These are phyloP conservation scores for Waitea zeae DNA, from an alignment of 1,284 basidiomycete genomes.

Conservation along the genomic window DNA sequence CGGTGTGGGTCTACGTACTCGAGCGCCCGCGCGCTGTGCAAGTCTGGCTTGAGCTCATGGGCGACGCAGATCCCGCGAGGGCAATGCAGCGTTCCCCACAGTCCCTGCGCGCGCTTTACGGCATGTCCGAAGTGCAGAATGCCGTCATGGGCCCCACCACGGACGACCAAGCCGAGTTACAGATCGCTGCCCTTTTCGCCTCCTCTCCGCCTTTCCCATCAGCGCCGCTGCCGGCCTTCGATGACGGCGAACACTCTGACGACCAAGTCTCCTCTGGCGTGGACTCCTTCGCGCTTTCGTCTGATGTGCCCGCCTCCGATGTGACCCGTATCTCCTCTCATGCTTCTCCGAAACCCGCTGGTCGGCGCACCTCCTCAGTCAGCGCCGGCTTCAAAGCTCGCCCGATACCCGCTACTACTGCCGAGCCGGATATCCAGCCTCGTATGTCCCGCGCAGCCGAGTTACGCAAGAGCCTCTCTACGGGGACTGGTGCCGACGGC, in stretches of 20 bases:
- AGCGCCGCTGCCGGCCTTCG: constrained; percentile 32
- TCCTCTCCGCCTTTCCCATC: constrained; percentile 63
- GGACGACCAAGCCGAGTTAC: constrained; percentile 45
- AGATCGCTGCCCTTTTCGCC: constrained; percentile 57
- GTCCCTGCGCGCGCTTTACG: constrained; percentile 53
- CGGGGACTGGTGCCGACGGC: constrained; percentile 14
- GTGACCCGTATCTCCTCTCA: constrained; percentile 8
- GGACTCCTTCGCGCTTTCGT: constrained; percentile 20
- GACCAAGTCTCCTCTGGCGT: constrained; percentile 19
- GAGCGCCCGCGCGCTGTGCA: constrained; percentile 62
- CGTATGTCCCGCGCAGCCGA: constrained; percentile 45
- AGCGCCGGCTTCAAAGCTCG: constrained; percentile 55
- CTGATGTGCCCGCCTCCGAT: constrained; percentile 23
- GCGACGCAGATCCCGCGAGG: constrained; percentile 35
- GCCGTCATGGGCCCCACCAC: constrained; percentile 55
- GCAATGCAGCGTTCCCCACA: constrained; percentile 37
- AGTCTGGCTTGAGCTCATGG: constrained; percentile 61
- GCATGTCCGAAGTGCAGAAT: constrained; percentile 33
- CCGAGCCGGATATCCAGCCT: constrained; percentile 52
- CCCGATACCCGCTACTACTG: constrained; percentile 41
- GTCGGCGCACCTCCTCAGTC: neutral
- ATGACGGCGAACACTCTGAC: constrained; percentile 12
- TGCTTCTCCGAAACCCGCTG: constrained; percentile 20
- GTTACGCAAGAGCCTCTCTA: neutral
- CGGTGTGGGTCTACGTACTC: constrained; percentile 75